Conservation (phyloP, 2,329 filamentous ascomycete species). For the Diaporthe caulivora region DNA sequence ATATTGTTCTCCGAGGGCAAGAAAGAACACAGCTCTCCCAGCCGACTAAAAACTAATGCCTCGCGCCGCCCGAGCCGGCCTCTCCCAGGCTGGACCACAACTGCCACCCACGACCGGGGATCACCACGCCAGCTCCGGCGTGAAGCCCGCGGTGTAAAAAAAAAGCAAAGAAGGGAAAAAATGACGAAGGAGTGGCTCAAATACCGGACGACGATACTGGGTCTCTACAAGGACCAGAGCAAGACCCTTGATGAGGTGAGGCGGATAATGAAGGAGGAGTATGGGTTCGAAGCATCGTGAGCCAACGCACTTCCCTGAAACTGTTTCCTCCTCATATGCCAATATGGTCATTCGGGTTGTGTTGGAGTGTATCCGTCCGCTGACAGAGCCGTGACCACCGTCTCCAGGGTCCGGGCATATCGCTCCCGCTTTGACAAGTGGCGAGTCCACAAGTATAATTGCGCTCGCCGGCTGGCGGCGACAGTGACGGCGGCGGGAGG, state of each 20-base stretch:
- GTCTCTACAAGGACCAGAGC: conserved; percentile 55
- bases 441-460: conserved; percentile 61
- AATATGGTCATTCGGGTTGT: too few species aligned
- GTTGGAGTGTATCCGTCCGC: conserved; percentile 15
- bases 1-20: conserved; percentile 8
- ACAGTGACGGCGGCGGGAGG: conserved; percentile 5
- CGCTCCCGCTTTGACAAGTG: conserved; percentile 61
- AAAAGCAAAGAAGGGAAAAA: conserved; percentile 49
- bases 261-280: conserved; percentile 52
- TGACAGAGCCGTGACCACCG: conserved; percentile 32
- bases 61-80: conserved; percentile 30
- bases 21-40: conserved; percentile 11
- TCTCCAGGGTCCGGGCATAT: conserved; percentile 58
- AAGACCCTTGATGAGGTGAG: conserved; percentile 56
- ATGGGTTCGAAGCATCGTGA: conserved; percentile 58
- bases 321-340: neutral
- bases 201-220: conserved; percentile 51
- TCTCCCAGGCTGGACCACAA: conserved; percentile 30
- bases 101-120: conserved; percentile 14
- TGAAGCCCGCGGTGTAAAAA: neutral
- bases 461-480: conserved; percentile 13
- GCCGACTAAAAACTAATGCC: conserved; percentile 17
- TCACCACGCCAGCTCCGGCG: conserved; percentile 22
- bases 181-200: conserved; percentile 61
- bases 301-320: conserved; percentile 35